Evolutionary conservation across 129 eudicot genomes (phyloP), one percentile per base, ranked within the genome.

Genomic region (Centrapalus pauciflorus): DNA sequence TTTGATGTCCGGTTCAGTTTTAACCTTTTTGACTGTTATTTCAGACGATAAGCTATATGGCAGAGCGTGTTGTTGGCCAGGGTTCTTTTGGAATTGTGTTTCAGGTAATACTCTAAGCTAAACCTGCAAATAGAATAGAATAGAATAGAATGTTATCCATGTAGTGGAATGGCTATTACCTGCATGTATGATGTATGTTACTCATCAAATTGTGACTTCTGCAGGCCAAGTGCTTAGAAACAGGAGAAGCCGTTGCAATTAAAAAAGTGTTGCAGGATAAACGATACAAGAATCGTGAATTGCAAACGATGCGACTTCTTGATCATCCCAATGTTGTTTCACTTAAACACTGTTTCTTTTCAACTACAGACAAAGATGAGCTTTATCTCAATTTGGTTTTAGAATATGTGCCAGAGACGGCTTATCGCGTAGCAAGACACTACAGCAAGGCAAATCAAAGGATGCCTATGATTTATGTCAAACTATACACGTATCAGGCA

Each of bases 21-120:
- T 24, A 61, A 27, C 48, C 12, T 35, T 0, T 66, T 35, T 49
- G 8, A 13, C 34, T 48, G 46, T 61, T 52, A 20, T 66, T 59
- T 59, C 84, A 90, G 97, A 90, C 90, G 21, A 83, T 90, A 55
- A 86, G 97, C 61, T 90, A 90, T 74, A 90, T 90, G 97, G 95
- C 97, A 10, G 97, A 90, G 79, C 90, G 95, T 34, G 80, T 82
- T 55, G 97, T 90, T 35, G 95, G 95, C 13, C 95, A 90, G 17
- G 97, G 97, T 56, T 90, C 97, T 56, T 90, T 90, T 75, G 97
- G 97, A 77, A 89, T 90, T 11, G 97, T 90, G 10, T 90, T 90
- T 71, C 97, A 90, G 85, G 97, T 86, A 71, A 68, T 24, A 55
- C 51, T 62, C 55, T 20, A 46, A 23, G 50, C 45, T 38, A 21